Evolutionary conservation across 1,139 yeast genomes (phyloP).

Genomic region (Blastobotrys serpentis): DNA sequence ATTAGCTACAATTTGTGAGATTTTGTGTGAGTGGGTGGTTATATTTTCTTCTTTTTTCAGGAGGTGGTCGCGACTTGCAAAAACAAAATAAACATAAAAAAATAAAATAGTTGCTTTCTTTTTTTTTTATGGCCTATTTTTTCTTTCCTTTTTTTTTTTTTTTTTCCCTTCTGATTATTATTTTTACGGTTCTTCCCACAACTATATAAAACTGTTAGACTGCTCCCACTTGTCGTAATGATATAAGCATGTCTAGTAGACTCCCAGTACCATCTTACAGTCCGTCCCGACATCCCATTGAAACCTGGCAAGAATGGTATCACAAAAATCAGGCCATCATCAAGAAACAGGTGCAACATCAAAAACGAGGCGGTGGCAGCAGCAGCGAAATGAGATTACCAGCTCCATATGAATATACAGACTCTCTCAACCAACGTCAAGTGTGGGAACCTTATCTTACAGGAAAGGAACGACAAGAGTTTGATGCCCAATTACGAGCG

Average conservation of each 20-base stretch:
- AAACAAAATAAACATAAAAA: conserved; percentile 1
- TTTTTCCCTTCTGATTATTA: background rate
- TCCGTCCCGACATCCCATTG: conserved; percentile 35
- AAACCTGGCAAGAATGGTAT: conserved; percentile 39
- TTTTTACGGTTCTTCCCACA: background rate
- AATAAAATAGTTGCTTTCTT: background rate
- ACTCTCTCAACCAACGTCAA: conserved; percentile 36
- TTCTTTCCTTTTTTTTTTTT: conserved; percentile 2
- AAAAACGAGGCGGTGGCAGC: conserved; percentile 9
- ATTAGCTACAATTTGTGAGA: no score
- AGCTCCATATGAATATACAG: conserved; percentile 37
- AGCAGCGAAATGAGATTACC: conserved; percentile 25
- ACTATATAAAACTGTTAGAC: background rate
- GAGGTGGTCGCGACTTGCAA: background rate
- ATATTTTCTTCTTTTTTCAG: background rate
- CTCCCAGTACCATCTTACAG: conserved; percentile 28
- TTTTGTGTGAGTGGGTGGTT: no score
- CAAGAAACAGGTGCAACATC: conserved; percentile 17
- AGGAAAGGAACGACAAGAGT: conserved; percentile 35
- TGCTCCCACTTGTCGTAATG: background rate
- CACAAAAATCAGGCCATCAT: conserved; percentile 26
- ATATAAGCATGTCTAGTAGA: conserved; percentile 8
- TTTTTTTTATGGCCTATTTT: conserved; percentile 6
- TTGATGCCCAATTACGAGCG: conserved; percentile 34
- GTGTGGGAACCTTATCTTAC: conserved; percentile 38